Base-by-base conservation (phyloP, 2,329 filamentous ascomycete genomes). In the Cercospora nicotianae region DNA sequence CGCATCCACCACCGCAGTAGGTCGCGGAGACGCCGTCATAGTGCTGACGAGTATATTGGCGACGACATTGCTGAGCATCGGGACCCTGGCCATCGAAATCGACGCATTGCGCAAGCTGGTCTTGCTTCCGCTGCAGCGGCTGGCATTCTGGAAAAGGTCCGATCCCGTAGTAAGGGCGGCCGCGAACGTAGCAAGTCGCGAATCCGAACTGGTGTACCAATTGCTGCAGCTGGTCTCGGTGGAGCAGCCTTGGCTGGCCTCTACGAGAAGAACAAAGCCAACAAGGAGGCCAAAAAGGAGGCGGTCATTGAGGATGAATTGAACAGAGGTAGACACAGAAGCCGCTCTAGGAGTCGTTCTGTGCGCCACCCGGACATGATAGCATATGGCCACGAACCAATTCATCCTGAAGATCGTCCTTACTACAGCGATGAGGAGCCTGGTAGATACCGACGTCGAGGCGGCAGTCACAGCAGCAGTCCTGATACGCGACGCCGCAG, bases 381-480 rank as follows among this genome's bases (percentile, higher is more conserved):
- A 79, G 87, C 89, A 76, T 90, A 90, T 77, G 88, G 87, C 71
- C 83, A 85, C 75, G 85, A 87, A 75, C 87, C 87, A 7, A 86
- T 90, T 64, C 84, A 87, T 72, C 84, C 85, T 73, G 86, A 86
- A 68, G 81, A 80, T 63, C 80, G 83, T 69, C 76, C 75, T 63
- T 76, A 77, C 68, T 75, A 77, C 70, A 77, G 73, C 69, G 79
- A 81, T 60, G 79, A 80, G 61, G 79, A 80, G 71, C 80, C 80
- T 31, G 80, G 79, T 53, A 77, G 78, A 59, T 78, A 80, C 66
- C 77, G 80, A 59, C 77, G 84, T 75, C 69, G 80, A 72, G 79
- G 79, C 12, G 82, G 82, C 16, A 73, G 75, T 55, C 78, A 78
- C 30, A 79, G 79, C 26, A 82, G 81, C 75, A 80, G 71, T 73